Base-by-base conservation (phyloP, 345 rosid genomes). In the Eucalyptus marginata region DNA sequence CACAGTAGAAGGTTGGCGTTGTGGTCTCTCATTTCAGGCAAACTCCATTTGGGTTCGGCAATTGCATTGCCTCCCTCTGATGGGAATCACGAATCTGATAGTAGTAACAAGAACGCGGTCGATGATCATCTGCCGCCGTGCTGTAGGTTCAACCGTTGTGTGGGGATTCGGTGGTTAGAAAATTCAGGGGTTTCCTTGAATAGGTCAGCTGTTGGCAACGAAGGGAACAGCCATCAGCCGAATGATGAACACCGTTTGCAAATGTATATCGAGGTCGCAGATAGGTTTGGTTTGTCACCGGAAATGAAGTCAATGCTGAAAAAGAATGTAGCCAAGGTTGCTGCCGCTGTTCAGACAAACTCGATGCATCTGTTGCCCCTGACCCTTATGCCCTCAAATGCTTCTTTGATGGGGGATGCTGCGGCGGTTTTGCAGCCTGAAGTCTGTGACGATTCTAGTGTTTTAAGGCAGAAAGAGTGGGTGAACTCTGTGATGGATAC, bases 1-100 rank as follows among this genome's bases (percentile, higher is more conserved):
- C 97, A 96, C 93, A 96, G 95, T 89, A 95, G 94, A 94, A 98
- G 98, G 84, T 98, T 96, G 93, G 99, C 99, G 15, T 94, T 97
- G 99, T 96, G 98, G 99, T 96, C 98, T 92, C 95, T 96, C 93
- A 90, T 97, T 47, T 93, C 95, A 96, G 93, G 96, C 90, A 96
- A 96, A 90, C 99, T 97, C 85, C 95, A 97, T 92, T 96, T 97
- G 25, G 86, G 93, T 1, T 90, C 96, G 89, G 98, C 96, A 79
- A 90, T 96, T 86, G 96, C 97, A 1, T 17, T 90, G 46, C 49
- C 89, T 84, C 86, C 91, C 49, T 87, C 92, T 33, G 40, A 51
- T 12, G 51, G 54, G 43, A 90, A 91, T 66, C 88, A 90, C 46
- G 91, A 85, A 76, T 88, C 91, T 13, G 94, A 95, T 89, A 88